A percentile compares a stretch with the other conserved stretches of the same genome.
phyloP scores from a whole-genome alignment of 257 asterid genomes.

The Rhazya stricta region DNA sequence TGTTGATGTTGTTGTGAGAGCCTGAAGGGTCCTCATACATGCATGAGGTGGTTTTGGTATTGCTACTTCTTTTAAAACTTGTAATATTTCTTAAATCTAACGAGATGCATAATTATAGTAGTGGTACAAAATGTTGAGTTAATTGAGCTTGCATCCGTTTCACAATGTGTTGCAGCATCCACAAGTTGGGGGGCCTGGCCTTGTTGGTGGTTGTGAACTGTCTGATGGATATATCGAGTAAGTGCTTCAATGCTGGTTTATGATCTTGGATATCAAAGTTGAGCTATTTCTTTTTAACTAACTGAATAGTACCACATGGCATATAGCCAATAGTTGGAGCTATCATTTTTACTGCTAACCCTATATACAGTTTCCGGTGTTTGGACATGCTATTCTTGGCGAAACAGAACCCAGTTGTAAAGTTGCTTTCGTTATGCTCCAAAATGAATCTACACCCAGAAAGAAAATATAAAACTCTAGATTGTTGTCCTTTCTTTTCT shows the following conservation, averaged over 20 bases:
- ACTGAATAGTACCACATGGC: not conserved
- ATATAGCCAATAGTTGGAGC: not conserved
- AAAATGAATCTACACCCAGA: too few relatives aligned
- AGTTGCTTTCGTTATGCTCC: too few relatives aligned
- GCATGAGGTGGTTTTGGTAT: not conserved
- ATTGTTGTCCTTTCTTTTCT: too few relatives aligned
- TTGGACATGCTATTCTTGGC: not conserved
- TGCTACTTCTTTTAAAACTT: not conserved
- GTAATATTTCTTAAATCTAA: not conserved
- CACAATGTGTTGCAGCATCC: conserved; percentile 64
- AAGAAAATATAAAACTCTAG: too few relatives aligned
- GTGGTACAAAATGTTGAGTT: not conserved
- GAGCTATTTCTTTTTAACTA: not conserved
- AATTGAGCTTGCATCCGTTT: conserved; percentile 15
- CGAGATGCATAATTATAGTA: not conserved
- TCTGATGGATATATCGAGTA: conserved; percentile 82
- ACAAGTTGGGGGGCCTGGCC: conserved; percentile 88
- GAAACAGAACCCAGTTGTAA: too few relatives aligned
- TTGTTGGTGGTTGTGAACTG: conserved; percentile 61
- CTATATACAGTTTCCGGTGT: not conserved
- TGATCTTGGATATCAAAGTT: not conserved
- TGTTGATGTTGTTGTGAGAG: not conserved
- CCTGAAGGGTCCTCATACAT: not conserved
- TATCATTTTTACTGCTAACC: not conserved
- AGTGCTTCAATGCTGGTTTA: conserved; percentile 28